Conservation (phyloP, 2,329 filamentous ascomycete genomes). For the Aquanectria penicillioides region DNA sequence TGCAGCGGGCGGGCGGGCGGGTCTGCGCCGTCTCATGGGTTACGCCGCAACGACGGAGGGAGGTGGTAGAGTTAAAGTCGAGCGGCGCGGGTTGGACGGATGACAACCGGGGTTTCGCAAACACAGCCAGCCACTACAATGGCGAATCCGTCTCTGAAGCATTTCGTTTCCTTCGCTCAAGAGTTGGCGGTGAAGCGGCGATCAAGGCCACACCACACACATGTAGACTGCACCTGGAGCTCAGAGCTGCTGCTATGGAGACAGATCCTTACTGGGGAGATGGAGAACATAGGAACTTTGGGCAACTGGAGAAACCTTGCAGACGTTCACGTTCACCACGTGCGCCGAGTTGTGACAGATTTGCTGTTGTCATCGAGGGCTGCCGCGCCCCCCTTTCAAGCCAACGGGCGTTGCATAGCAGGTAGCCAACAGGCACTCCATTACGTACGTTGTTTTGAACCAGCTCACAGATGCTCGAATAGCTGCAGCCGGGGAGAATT, state of each 20-base stretch:
- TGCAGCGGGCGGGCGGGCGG: not conserved
- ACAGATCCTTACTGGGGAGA: too few relatives aligned
- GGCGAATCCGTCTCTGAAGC: not conserved
- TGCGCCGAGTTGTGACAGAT: conserved; percentile 21
- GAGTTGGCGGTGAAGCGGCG: not conserved
- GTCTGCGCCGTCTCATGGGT: not conserved
- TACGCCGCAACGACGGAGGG: not conserved
- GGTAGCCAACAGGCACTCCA: not conserved
- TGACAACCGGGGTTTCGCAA: conserved; percentile 4
- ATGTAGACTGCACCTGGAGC: too few relatives aligned
- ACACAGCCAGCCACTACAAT: conserved; percentile 4
- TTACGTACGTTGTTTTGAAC: too few relatives aligned
- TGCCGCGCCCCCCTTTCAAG: not conserved
- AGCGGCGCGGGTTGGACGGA: too few relatives aligned
- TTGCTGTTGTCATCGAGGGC: conserved; percentile 20
- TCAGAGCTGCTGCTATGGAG: too few relatives aligned
- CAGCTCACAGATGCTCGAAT: too few relatives aligned
- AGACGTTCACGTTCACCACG: not conserved
- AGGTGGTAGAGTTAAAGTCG: not conserved
- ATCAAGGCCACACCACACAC: too few relatives aligned
- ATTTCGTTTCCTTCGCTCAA: not conserved
- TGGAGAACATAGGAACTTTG: not conserved
- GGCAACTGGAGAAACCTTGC: conserved; percentile 14
- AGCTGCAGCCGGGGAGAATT: not conserved
- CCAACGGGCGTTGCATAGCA: not conserved